phyloP scores from a whole-genome alignment of 2,329 filamentous ascomycete genomes.

The Ascochyta viciae-villosae region DNA sequence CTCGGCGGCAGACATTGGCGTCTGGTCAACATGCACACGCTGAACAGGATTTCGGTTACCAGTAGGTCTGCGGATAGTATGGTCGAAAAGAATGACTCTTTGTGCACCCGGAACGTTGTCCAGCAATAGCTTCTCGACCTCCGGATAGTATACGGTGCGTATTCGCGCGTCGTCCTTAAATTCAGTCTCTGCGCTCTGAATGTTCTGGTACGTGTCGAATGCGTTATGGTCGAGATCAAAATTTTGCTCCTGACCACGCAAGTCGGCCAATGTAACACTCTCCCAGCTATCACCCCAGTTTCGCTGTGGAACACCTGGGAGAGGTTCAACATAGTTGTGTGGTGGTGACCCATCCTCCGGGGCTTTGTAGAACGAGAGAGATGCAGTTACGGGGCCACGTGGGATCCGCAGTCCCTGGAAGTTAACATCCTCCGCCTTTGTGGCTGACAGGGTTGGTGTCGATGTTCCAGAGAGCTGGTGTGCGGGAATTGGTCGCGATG shows the following conservation, averaged over 20 bases:
- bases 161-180: conserved; percentile 76
- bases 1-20: conserved; percentile 66
- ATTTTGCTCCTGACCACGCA: conserved; percentile 71
- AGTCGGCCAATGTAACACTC: conserved; percentile 70
- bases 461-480: conserved; percentile 47
- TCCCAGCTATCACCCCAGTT: conserved; percentile 66
- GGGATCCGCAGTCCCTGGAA: conserved; percentile 41
- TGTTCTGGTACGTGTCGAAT: conserved; percentile 69
- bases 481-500: conserved; percentile 50
- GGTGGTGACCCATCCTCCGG: conserved; percentile 39
- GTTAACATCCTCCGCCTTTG: conserved; percentile 39
- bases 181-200: conserved; percentile 63
- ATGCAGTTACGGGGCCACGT: conserved; percentile 35
- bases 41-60: conserved; percentile 73
- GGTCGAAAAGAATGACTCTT: conserved; percentile 80
- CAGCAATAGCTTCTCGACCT: conserved; percentile 76
- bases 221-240: conserved; percentile 77
- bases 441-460: conserved; percentile 32
- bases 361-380: conserved; percentile 39
- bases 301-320: conserved; percentile 67
- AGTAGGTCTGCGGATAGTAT: conserved; percentile 78
- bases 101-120: conserved; percentile 70
- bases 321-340: conserved; percentile 65
- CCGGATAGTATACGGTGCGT: conserved; percentile 78
- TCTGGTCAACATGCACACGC: conserved; percentile 85